Conservation (phyloP, 495 filamentous ascomycete species). For the Neurospora tetraspora region DNA sequence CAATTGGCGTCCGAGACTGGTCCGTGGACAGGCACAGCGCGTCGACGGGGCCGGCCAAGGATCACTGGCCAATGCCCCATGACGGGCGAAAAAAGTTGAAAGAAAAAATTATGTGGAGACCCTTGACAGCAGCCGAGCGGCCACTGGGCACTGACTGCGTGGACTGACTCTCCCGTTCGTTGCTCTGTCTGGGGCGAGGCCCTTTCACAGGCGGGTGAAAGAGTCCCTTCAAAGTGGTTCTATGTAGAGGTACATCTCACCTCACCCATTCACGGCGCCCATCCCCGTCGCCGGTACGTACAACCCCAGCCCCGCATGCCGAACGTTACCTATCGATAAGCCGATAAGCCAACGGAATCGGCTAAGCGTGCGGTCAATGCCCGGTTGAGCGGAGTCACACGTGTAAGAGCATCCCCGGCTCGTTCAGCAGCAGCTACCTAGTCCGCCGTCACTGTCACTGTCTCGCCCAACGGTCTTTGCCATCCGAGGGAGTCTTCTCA, state of each 20-base stretch:
- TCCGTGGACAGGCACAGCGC: neutral
- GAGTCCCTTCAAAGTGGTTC: neutral
- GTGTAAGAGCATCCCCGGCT: neutral
- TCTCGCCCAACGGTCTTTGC: neutral
- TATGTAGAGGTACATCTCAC: neutral
- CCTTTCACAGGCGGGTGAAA: neutral
- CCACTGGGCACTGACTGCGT: neutral
- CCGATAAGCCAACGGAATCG: neutral
- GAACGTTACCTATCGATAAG: neutral
- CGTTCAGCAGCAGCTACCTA: neutral
- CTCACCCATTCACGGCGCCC: neutral
- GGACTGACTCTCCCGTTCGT: neutral
- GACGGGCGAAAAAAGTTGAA: slow-evolving; percentile 15
- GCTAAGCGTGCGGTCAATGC: neutral
- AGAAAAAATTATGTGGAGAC: slow-evolving; percentile 23
- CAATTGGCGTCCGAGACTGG: neutral
- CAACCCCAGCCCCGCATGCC: neutral
- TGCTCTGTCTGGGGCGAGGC: neutral
- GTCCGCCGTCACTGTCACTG: neutral
- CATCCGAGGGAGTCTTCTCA: neutral
- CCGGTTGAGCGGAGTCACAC: neutral
- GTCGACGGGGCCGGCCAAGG: neutral
- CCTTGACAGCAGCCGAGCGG: neutral
- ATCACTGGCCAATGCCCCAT: slow-evolving; percentile 9
- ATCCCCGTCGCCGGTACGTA: neutral